Base-by-base conservation (phyloP, 2,329 filamentous ascomycete species). In the Blumeria graminis region DNA sequence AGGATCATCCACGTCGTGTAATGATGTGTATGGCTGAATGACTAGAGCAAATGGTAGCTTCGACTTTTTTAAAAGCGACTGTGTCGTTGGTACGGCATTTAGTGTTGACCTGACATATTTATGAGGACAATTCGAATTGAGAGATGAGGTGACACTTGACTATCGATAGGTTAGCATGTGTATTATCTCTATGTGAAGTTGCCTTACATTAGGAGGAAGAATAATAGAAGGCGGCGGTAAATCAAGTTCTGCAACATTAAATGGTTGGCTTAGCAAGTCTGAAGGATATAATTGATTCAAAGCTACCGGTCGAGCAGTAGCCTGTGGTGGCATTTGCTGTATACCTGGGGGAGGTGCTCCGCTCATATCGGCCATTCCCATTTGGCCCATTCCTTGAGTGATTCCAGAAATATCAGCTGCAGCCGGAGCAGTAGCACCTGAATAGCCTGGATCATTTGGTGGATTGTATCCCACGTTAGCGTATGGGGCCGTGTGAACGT, bases 101-200 rank as follows among this genome's bases (percentile, higher is more conserved):
- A 98, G 72, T 6, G 92, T 96, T 18, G 92, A 96, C 63, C 92
- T 86, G 61, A 96, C 82, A 68, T 93, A 98, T 74, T 93, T 93
- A 28, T 89, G 78, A 56, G 87, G 80, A 72, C 89, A 94, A 71
- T 96, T 98, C 59, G 92, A 82, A 67, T 85, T 76, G 50, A 87
- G 86, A 48, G 92, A 96, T 57, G 88, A 85, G 22, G 90, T 96
- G 57, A 94, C 86, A 67, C 86, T 92, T 55, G 85, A 81, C 87
- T 93, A 61, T 56, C 56, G 57, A 56, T 8, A 52, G 61, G 66
- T 77, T 63, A 78, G 73, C 61, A 67, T 7, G 16, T 16, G 41
- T 3, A 38, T 32, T 8, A 32, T 56, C 8, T 32, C 48, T 3
- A 51, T 14, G 39, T 43, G 16, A 53, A 43, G 18, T 48, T 51